Base-by-base conservation (phyloP, 2,329 filamentous ascomycete species). In the Coniochaeta sp. region DNA sequence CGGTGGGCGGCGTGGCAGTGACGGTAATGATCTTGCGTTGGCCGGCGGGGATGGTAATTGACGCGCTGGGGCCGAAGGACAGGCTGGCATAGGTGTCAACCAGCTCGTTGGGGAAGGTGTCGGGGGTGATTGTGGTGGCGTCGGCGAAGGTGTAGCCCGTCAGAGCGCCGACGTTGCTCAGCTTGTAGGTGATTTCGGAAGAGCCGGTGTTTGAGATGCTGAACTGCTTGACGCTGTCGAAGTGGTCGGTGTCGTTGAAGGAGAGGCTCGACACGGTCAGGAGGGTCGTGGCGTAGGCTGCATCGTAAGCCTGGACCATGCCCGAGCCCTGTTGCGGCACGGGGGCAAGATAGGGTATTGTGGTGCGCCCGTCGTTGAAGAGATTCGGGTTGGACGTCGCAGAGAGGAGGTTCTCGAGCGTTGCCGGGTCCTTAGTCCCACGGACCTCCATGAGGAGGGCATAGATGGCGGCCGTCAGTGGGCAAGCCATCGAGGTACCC, bases 211-310 rank as follows among this genome's bases (percentile, higher is more conserved):
- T 86, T 58, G 65, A 71, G 56, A 86, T 71, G 33, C 70, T 74
- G 60, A 86, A 82, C 56, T 42, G 32, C 38, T 49, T 32, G 18
- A 57, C 59, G 13, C 56, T 53, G 12, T 61, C 62, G 55, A 82
- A 76, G 68, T 85, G 63, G 56, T 79, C 77, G 0, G 81, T 82
- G 62, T 86, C 82, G 61, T 86, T 85, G 67, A 85, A 84, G 3
- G 78, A 74, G 13, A 86, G 65, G 62, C 75, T 79, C n/a, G 77
- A 77, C 9, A 72, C 74, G 58, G 74, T 76, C 18, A 85, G 67
- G 12, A 79, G 60, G 2, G 76, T 75, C 2, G 71, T 78, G 14
- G 76, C 69, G 57, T 77, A 73, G 6, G 81, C 78, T 3, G 81
- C 79, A 52, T 83, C 77, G 55, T 77, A 77, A 4, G 79, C 82